Evolutionary conservation across 2,329 filamentous ascomycete genomes (phyloP), one percentile per base, ranked within the genome.

Genomic region (Phyllachora maydis): DNA sequence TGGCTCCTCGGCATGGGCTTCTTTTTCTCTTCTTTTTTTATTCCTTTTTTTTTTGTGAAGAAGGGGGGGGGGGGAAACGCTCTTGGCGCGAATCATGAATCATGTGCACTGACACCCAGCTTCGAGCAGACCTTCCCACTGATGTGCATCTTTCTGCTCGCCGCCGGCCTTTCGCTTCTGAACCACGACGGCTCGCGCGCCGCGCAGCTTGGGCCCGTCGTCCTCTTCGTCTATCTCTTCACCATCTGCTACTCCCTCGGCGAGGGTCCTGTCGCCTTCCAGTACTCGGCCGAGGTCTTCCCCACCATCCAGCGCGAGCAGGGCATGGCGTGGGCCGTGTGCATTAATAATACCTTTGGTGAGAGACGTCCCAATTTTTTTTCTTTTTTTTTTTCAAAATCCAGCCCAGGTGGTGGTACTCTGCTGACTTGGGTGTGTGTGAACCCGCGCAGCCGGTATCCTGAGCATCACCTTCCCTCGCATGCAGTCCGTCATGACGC

Each of bases 251-350:
- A 71, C 45, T 67, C 63, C 0, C 63, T 65, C 1, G 66, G 59
- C 3, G 71, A 77, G 45, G 71, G 67, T 0, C 63, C 64, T 4
- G 70, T 76, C 6, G 69, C 70, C 0, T 76, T 70, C 37, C 64
- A 65, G 0, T 76, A 76, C 45, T 62, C 57, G 4, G 68, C 71
- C 19, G 72, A 77, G 40, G 66, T 75, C 2, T 77, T 71, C 39
- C 71, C 72, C 0, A 56, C 76, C 1, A 71, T 66, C 2, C 70
- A 77, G 39, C 59, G 72, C 35, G 72, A 77, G 38, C 56, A 76
- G 13, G 72, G 72, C 27, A 77, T 78, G 72, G 60, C 59, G 0
- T 75, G 61, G 45, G 63, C 68, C 6, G 70, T 76, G 6, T 65
- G 70, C 2, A 74, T 22, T 14, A 22, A 22, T n/a, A 22, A 22